Base-by-base conservation (phyloP, 768 basidiomycete species). In the Boletus vermiculosoides region DNA sequence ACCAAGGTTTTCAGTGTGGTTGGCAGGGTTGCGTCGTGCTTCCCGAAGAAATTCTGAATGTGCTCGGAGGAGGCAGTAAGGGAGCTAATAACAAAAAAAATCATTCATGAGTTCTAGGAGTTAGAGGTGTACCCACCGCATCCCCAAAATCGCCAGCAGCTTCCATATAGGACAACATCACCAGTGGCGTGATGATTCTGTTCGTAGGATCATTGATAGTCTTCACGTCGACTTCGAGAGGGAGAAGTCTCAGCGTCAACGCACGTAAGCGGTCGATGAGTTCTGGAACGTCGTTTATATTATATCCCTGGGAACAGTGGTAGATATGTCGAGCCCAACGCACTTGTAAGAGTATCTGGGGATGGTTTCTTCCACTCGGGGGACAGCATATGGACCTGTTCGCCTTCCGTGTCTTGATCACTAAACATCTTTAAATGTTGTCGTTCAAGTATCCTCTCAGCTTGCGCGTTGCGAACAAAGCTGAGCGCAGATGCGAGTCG, bases 101-200 rank as follows among this genome's bases (percentile, higher is more conserved):
- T 1, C 30, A 15, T 48, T 33, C 15, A 15, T 25, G 39, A 37
- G 55, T 52, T 56, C 20, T 12, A 16, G 16, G 44, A 20, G 50
- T 45, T 28, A 42, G 31, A 54, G 48, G 49, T 41, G 18, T 4
- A 68, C 86, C 62, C 65, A 94, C 92, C 25, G 91, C 90, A 66
- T 94, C 90, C 18, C 77, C 71, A 67, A 94, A 94, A 72, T 96
- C 93, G 7, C 95, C 95, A 9, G 90, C 94, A 23, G 92, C 88
- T 49, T 81, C 82, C 28, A 78, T 80, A 65, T 87, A 98, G 1
- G 93, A 84, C 40, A 77, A 76, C 56, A 98, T 82, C 45, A 96
- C 90, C 50, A 79, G 77, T 0, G 88, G 88, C 0, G 92, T 94
- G 44, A 96, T 90, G 50, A 94, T 79, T 56, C 91, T 82, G 70